Evolutionary conservation across 2,329 filamentous ascomycete species (phyloP), one percentile per base, ranked within the genome.

Genomic region (Kalmusia sp.): DNA sequence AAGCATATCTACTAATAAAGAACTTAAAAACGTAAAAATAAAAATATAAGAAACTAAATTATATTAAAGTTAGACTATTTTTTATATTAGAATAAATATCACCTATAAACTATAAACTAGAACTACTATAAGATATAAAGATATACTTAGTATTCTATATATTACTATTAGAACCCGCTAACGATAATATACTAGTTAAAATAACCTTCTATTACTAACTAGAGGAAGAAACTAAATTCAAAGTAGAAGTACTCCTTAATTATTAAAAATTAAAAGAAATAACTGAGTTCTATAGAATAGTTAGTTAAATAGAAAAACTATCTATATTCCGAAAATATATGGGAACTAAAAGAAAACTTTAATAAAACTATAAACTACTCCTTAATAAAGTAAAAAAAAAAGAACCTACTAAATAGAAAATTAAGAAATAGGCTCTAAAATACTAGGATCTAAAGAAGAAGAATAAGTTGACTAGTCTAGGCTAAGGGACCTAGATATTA

Each of bases 261-360:
- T 17, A 45, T 31, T 6, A 38, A 19, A 44, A 44, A 34, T 15
- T 45, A 28, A 37, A 38, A 51, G n/a, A n/a, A n/a, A n/a, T n/a
- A n/a, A n/a, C n/a, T n/a, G n/a, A 8, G 17, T 51, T 51, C 44
- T 39, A 30, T 37, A 8, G 30, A 38, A 37, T 51, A 51, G 14
- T 14, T 44, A 44, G 24, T 44, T 37, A 51, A 51, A 12, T 51
- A 45, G 30, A 44, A 28, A 44, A 31, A 24, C 44, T 51, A 33
- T 28, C 21, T 24, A 27, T 17, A 31, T 7, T 44, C 28, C 1
- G 35, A 44, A 15, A 51, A 51, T 45, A 51, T 9, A 8, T 51
- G 45, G n/a, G 28, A 51, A 38, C 31, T 31, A 33, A 17, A 28
- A 11, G 19, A 33, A 28, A 37, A 44, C n/a, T n/a, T n/a, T n/a